A percentile compares a stretch with the other conserved stretches of the same genome.
phyloP scores from a whole-genome alignment of 352 stramenopile species.

The Globisporangium uncinulatum region DNA sequence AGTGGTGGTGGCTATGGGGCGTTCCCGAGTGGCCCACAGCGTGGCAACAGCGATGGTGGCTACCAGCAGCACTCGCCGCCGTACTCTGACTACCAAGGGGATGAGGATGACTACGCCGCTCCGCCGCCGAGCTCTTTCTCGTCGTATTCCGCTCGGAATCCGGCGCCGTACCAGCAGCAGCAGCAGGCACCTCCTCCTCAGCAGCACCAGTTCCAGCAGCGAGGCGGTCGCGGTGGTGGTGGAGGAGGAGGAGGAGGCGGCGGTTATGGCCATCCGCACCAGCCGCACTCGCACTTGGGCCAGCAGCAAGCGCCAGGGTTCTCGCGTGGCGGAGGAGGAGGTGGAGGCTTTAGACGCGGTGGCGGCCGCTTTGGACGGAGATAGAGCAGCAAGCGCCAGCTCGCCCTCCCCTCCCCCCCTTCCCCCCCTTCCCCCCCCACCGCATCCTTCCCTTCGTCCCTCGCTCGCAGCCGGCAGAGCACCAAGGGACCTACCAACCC shows the following conservation, averaged over 20 bases:
- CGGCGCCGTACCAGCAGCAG: slow-evolving; percentile 18
- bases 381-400: slow-evolving; percentile 8
- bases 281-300: slow-evolving; percentile 6
- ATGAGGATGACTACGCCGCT: slow-evolving; percentile 8
- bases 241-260: slow-evolving; percentile 8
- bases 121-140: slow-evolving; percentile 4
- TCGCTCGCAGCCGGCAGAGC: background rate
- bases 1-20: slow-evolving; percentile 7
- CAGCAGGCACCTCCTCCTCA: slow-evolving; percentile 8
- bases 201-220: slow-evolving; percentile 10
- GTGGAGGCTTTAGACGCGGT: slow-evolving; percentile 11
- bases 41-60: background rate
- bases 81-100: slow-evolving; percentile 3
- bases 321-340: slow-evolving; percentile 17
- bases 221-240: slow-evolving; percentile 10
- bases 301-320: slow-evolving; percentile 16
- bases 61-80: slow-evolving; percentile 13
- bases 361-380: slow-evolving; percentile 21
- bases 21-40: slow-evolving; percentile 7
- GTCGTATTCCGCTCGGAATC: slow-evolving; percentile 14
- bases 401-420: background rate
- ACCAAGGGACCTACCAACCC: too few species aligned
- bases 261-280: slow-evolving; percentile 5
- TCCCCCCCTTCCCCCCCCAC: background rate
- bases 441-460: background rate